Base-by-base conservation (phyloP, 495 filamentous ascomycete species). In the Talaromyces thailandensis region DNA sequence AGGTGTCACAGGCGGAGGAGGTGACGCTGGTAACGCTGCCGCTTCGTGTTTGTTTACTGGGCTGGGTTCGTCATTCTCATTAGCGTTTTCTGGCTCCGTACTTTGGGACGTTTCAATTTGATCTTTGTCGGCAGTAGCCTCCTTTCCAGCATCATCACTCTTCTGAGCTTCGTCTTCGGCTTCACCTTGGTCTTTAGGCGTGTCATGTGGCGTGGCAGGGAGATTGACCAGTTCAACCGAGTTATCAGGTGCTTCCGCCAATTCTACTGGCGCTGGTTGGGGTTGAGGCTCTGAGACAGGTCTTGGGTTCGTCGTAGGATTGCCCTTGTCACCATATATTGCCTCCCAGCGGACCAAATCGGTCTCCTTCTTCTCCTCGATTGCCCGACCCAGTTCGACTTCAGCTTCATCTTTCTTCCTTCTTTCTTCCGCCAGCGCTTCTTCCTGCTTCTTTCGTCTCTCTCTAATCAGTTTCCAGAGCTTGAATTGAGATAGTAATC, bases 391-490 rank as follows among this genome's bases (percentile, higher is more conserved):
- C 2, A 84, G 77, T 59, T 84, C 83, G 48, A 84, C 84, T 64
- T 98, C 92, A 50, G 86, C 82, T 66, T 84, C 81, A n/a, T 91
- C 81, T 11, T 84, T 78, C 65, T 80, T 79, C 18, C 75, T 75
- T 62, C 85, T 76, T 26, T 83, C 83, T 62, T 88, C 80, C 16
- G 80, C 74, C 25, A 76, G 73, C 43, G 81, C 78, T 11, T 75
- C 78, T 16, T 83, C 84, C 58, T 83, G 86, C 65, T 82, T 82
- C 18, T 83, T 81, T 21, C 90, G 78, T 55, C 86, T 80, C 59
- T 90, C 83, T 65, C 88, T 87, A 58, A 97, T 83, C n/a, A 96
- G 79, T 58, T 87, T 88, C 93, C 93, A 97, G 8, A 97, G 75
- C 62, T 86, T 88, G 64, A 96, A 74, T 71, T 97, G 93, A 2